phyloP scores from a whole-genome alignment of 2,329 filamentous ascomycete species.

The Furcasterigmium sp. region DNA sequence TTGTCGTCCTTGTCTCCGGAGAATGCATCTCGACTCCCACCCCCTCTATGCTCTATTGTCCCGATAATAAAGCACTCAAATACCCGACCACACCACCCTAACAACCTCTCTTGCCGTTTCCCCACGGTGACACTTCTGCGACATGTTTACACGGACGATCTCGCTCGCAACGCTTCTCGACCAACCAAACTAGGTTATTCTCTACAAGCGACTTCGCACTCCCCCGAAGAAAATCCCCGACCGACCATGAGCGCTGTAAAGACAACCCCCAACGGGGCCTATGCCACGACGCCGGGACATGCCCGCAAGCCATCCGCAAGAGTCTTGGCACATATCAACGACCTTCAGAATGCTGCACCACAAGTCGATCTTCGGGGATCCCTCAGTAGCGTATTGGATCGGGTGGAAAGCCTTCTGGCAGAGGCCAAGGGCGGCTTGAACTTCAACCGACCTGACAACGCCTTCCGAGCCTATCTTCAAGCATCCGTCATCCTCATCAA shows the following conservation, averaged over 20 bases:
- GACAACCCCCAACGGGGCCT: not conserved
- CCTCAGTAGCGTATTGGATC: constrained; percentile 47
- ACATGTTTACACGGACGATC: not conserved
- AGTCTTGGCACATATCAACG: not conserved
- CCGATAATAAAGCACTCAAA: too few relatives aligned
- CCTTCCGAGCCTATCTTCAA: constrained; percentile 78
- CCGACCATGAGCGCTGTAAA: not conserved
- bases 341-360: not conserved
- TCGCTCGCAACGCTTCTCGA: not conserved
- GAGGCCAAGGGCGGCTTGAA: constrained; percentile 58
- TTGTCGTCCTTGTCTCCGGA: not conserved
- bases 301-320: not conserved
- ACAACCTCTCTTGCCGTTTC: not conserved
- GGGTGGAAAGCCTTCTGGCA: constrained; percentile 47
- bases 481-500: constrained; percentile 76
- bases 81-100: too few relatives aligned
- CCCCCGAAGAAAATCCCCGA: not conserved
- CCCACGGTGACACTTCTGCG: not conserved
- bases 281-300: not conserved
- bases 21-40: not conserved
- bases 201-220: not conserved
- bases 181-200: not conserved
- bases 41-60: not conserved
- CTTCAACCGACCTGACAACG: constrained; percentile 64
- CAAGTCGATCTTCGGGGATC: constrained; percentile 44